Evolutionary conservation across 352 stramenopile genomes (phyloP).

Genomic region (Blastocystis hominis): DNA sequence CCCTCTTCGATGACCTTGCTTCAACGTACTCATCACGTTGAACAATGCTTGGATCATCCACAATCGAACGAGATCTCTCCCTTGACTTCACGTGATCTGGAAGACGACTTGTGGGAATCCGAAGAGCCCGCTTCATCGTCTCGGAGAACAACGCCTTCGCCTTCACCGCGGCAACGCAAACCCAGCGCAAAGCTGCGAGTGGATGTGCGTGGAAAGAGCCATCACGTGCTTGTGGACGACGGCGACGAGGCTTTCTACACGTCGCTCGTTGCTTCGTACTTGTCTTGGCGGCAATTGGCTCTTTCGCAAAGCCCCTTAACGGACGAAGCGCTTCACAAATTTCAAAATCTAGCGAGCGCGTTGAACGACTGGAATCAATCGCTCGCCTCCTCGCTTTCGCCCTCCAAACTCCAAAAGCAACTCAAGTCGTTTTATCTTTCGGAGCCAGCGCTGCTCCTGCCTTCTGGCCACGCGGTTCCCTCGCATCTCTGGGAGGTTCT

Average conservation of each 20-base stretch:
- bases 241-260: slow-evolving; percentile 3
- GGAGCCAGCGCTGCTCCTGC: background rate
- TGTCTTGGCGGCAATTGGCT: background rate
- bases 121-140: background rate
- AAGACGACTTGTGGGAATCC: background rate
- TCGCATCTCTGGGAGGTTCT: slow-evolving; percentile 62
- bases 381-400: background rate
- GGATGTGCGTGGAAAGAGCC: background rate
- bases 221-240: slow-evolving; percentile 2
- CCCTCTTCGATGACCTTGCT: background rate
- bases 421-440: background rate
- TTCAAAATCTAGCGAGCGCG: background rate
- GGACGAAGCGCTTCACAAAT: background rate
- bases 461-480: background rate
- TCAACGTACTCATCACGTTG: slow-evolving; percentile 1
- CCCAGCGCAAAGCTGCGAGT: background rate
- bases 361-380: background rate
- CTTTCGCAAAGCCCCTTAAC: background rate
- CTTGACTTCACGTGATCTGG: no score
- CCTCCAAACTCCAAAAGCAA: background rate
- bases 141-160: background rate
- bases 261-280: background rate
- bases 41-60: background rate
- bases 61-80: background rate
- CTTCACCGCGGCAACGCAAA: no score